Percentiles rank a stretch among this genome's conserved stretches.
Evolutionary conservation across 202 grass and related monocot species (phyloP).

Genomic region (Brachypodium distachyon): DNA sequence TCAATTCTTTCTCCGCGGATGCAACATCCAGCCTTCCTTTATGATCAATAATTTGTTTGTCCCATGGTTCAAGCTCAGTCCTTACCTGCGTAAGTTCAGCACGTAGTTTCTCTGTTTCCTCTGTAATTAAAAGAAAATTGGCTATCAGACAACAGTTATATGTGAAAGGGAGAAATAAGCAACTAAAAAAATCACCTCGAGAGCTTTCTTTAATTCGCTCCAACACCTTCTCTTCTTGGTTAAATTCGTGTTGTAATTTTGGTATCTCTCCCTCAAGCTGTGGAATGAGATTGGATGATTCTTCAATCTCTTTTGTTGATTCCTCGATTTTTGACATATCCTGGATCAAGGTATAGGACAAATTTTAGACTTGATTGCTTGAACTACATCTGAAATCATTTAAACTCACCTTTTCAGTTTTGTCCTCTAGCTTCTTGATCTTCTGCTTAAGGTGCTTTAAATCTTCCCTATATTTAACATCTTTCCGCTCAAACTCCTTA

Average conservation of each 20-base stretch:
- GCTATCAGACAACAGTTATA: conserved; percentile 11
- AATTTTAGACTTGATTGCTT: not conserved
- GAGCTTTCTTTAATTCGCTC: conserved; percentile 74
- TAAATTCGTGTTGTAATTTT: conserved; percentile 60
- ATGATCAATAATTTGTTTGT: conserved; percentile 90
- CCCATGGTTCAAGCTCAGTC: conserved; percentile 89
- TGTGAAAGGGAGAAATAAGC: not conserved
- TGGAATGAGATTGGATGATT: conserved; percentile 70
- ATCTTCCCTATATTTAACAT: conserved; percentile 86
- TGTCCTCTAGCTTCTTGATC: conserved; percentile 82
- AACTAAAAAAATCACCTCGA: conserved; percentile 38
- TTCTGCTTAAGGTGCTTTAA: conserved; percentile 89
- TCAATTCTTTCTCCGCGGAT: conserved; percentile 62
- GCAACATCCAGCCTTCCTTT: conserved; percentile 92
- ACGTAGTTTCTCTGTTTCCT: conserved; percentile 67
- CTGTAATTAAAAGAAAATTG: conserved; percentile 28
- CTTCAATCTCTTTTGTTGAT: conserved; percentile 55
- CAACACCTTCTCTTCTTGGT: conserved; percentile 69
- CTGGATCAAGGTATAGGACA: conserved; percentile 25
- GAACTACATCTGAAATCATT: not conserved
- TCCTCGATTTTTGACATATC: conserved; percentile 61
- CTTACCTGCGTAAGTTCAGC: conserved; percentile 74
- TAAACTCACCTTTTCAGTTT: conserved; percentile 70
- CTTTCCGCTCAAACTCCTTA: conserved; percentile 81
- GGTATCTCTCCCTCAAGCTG: conserved; percentile 77